These are phyloP conservation scores for Pholiota conissans DNA, from an alignment of 768 basidiomycete genomes.

Conservation along the genomic window DNA sequence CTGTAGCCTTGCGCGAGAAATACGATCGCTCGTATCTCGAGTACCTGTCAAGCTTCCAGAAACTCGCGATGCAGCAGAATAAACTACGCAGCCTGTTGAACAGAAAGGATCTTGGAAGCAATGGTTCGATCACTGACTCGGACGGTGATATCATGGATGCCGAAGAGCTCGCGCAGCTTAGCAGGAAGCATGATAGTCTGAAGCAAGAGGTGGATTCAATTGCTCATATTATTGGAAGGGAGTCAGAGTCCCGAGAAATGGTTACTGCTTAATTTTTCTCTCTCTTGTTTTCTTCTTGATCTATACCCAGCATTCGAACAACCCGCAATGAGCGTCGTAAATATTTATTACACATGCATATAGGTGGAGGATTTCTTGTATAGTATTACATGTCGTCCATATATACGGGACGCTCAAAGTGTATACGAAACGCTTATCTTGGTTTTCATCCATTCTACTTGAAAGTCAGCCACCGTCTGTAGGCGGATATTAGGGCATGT, in stretches of 20 bases:
- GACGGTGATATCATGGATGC: slow-evolving; percentile 56
- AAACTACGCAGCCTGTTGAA: slow-evolving; percentile 55
- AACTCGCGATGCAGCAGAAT: slow-evolving; percentile 48
- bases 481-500: background rate
- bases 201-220: slow-evolving; percentile 58
- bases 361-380: background rate
- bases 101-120: slow-evolving; percentile 32
- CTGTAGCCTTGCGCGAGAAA: slow-evolving; percentile 45
- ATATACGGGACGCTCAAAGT: background rate
- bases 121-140: slow-evolving; percentile 44
- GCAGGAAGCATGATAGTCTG: slow-evolving; percentile 42
- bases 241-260: slow-evolving; percentile 4
- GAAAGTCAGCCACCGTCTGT: slow-evolving; percentile 1
- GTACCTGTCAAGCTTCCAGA: slow-evolving; percentile 48
- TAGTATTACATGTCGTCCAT: background rate
- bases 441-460: background rate
- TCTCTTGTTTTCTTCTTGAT: background rate
- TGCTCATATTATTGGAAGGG: too few relatives aligned
- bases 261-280: background rate
- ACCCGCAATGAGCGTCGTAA: background rate
- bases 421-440: background rate
- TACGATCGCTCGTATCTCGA: slow-evolving; percentile 54
- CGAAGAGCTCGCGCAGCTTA: slow-evolving; percentile 50
- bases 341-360: background rate
- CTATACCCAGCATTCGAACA: too few relatives aligned